phyloP scores from a whole-genome alignment of 1,139 yeast genomes.

The Magnusiomyces suaveolens region DNA sequence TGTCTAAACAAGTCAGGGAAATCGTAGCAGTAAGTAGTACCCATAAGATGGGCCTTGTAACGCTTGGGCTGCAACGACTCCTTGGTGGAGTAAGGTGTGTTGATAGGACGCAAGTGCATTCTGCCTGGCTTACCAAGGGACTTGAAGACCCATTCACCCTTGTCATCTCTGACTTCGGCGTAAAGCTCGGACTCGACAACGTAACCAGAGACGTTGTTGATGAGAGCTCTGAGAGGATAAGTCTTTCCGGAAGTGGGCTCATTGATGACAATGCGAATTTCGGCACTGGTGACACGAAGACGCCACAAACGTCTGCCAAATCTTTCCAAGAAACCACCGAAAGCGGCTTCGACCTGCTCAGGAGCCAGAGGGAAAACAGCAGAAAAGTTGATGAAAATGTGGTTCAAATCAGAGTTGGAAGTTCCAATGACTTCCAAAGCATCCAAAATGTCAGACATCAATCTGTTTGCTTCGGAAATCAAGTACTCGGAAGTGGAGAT shows the following conservation, averaged over 20 bases:
- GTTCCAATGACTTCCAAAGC: conserved; percentile 92
- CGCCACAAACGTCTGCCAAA: conserved; percentile 96
- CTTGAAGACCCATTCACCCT: conserved; percentile 95
- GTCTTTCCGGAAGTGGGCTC: conserved; percentile 76
- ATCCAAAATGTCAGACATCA: conserved; percentile 91
- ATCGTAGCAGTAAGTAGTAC: conserved; percentile 94
- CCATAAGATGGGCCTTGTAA: conserved; percentile 96
- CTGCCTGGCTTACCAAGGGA: conserved; percentile 79
- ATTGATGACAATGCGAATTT: conserved; percentile 88
- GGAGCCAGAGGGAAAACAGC: conserved; percentile 91
- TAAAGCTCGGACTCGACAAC: conserved; percentile 92
- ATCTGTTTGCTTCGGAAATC: conserved; percentile 90
- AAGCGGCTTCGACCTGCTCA: conserved; percentile 93
- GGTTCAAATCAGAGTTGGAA: conserved; percentile 89
- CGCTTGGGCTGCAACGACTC: conserved; percentile 98
- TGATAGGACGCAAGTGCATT: conserved; percentile 93
- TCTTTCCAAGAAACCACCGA: conserved; percentile 94
- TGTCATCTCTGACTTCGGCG: conserved; percentile 82
- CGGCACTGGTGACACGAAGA: conserved; percentile 93
- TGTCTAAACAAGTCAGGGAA: conserved; percentile 98
- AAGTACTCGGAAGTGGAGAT: conserved; percentile 87
- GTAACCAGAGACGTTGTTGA: conserved; percentile 92
- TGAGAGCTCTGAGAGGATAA: conserved; percentile 92
- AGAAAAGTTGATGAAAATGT: conserved; percentile 90
- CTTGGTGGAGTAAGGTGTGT: conserved; percentile 94